phyloP scores from a whole-genome alignment of 1,284 basidiomycete species.

The Inonotus hispidus region DNA sequence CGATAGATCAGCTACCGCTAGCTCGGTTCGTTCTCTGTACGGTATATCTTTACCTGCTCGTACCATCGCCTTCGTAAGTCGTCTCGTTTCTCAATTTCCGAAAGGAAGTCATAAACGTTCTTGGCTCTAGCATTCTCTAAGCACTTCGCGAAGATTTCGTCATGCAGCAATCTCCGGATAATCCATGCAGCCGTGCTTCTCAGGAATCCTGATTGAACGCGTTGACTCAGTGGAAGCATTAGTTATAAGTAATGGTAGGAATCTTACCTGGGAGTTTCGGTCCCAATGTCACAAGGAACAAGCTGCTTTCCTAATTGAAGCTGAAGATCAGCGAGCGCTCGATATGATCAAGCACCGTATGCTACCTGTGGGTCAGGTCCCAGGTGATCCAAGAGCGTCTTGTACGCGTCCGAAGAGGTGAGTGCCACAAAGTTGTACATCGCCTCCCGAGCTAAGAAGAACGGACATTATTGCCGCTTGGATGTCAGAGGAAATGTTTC shows the following conservation, averaged over 20 bases:
- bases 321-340: background rate
- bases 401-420: conserved; percentile 73
- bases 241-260: background rate
- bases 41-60: conserved; percentile 40
- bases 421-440: conserved; percentile 66
- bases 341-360: background rate
- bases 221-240: background rate
- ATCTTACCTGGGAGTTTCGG: conserved; percentile 50
- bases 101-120: conserved; percentile 51
- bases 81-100: conserved; percentile 45
- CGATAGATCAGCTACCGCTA: background rate
- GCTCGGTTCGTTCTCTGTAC: background rate
- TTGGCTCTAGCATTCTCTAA: conserved; percentile 45
- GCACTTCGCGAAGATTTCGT: conserved; percentile 47
- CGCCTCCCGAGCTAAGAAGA: conserved; percentile 38
- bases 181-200: conserved; percentile 45
- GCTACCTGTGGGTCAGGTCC: conserved; percentile 51
- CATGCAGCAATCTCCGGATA: conserved; percentile 45
- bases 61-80: conserved; percentile 50
- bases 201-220: conserved; percentile 39
- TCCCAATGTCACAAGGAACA: conserved; percentile 56
- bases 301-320: conserved; percentile 41
- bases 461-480: background rate
- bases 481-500: background rate
- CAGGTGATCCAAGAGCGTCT: conserved; percentile 60